Evolutionary conservation across 768 basidiomycete genomes (phyloP).

Genomic region (Auriscalpium orientale): DNA sequence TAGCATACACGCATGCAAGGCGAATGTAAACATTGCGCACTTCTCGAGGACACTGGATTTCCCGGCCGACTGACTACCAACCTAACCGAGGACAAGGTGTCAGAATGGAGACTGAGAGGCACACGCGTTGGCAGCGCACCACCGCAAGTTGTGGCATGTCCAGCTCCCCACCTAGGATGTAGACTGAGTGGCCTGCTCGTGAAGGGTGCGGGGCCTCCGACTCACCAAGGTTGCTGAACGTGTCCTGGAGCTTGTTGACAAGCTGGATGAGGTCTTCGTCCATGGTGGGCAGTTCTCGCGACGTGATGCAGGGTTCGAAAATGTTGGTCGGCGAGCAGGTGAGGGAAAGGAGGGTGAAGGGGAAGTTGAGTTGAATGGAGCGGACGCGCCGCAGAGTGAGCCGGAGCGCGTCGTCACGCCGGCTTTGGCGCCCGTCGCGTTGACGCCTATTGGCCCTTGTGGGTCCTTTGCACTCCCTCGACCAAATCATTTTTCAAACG

Average conservation of each 20-base stretch:
- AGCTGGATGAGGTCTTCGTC: conserved; percentile 91
- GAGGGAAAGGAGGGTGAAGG: background rate
- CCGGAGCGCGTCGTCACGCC: conserved; percentile 8
- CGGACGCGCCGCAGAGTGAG: background rate
- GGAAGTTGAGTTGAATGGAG: background rate
- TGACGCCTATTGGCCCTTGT: background rate
- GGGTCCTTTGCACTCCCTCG: background rate
- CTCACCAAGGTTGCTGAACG: conserved; percentile 81
- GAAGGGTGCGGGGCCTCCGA: conserved; percentile 13
- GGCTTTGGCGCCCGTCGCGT: background rate
- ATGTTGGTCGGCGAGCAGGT: background rate
- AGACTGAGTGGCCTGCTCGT: conserved; percentile 9
- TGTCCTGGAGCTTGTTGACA: conserved; percentile 93
- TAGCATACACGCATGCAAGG: background rate
- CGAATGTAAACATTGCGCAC: conserved; percentile 31
- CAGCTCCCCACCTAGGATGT: conserved; percentile 66
- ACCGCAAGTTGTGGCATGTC: conserved; percentile 91
- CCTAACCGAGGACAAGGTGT: conserved; percentile 35
- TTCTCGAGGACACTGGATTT: conserved; percentile 96
- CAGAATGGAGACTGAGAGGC: too few relatives aligned
- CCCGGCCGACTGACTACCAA: conserved; percentile 94
- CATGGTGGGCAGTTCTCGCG: conserved; percentile 40
- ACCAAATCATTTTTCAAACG: background rate
- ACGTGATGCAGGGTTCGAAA: background rate
- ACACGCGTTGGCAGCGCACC: conserved; percentile 38